A percentile compares a stretch with the other conserved stretches of the same genome.
Conservation (phyloP, 495 filamentous ascomycete species). For the Neurospora africana region DNA sequence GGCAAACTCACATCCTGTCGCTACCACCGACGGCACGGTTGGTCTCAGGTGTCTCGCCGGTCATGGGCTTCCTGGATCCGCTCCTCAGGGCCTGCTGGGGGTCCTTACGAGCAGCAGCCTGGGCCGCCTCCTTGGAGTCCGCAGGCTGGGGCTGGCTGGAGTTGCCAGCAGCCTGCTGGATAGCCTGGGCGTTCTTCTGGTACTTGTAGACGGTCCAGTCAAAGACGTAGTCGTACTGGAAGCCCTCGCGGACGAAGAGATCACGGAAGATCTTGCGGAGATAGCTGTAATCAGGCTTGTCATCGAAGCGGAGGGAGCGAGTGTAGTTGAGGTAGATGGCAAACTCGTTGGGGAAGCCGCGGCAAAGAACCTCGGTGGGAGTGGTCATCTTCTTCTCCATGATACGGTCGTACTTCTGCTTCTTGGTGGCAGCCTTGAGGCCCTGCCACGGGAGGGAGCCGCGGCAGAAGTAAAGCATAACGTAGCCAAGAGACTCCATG, state of each 20-base stretch:
- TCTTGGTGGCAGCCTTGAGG: constrained; percentile 98
- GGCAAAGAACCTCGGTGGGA: constrained; percentile 96
- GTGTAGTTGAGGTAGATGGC: constrained; percentile 99
- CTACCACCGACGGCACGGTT: constrained; percentile 82
- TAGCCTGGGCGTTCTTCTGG: constrained; percentile 86
- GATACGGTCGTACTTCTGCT: constrained; percentile 99
- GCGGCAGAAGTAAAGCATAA: constrained; percentile 99
- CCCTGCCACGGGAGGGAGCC: constrained; percentile 99
- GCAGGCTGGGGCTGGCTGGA: constrained; percentile 41
- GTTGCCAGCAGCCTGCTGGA: constrained; percentile 42
- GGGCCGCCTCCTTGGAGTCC: constrained; percentile 39
- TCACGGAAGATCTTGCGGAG: constrained; percentile 99
- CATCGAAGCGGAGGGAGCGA: constrained; percentile 94
- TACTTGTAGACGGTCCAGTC: constrained; percentile 99
- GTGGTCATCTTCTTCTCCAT: constrained; percentile 99
- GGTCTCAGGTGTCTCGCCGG: constrained; percentile 70
- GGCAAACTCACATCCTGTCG: constrained; percentile 96
- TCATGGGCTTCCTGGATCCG: constrained; percentile 73
- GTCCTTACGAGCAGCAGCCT: constrained; percentile 52
- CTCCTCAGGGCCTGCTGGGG: constrained; percentile 50
- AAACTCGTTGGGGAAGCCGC: constrained; percentile 98
- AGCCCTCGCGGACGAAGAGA: constrained; percentile 96
- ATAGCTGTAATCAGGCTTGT: constrained; percentile 99
- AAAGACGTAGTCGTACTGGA: constrained; percentile 99
- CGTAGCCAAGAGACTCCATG: constrained; percentile 98